These are phyloP conservation scores for Leccinum broughii DNA, from an alignment of 768 basidiomycete species.

Conservation along the genomic window DNA sequence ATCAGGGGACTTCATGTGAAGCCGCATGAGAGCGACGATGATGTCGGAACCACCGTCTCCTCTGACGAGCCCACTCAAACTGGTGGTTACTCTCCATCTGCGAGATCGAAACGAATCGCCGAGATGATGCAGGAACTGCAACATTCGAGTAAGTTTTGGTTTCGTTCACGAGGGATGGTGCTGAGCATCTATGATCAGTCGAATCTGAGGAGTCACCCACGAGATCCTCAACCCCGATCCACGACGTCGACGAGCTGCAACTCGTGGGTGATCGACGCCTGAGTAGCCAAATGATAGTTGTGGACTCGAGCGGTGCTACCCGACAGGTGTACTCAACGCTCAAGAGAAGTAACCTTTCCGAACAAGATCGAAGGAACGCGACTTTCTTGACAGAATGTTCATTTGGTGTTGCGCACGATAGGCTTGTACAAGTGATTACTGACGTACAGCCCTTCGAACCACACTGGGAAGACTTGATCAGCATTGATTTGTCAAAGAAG, in stretches of 20 bases:
- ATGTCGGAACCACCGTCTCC: constrained; percentile 25
- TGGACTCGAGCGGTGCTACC: constrained; percentile 28
- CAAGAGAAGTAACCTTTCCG: constrained; percentile 39
- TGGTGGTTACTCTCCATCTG: constrained; percentile 50
- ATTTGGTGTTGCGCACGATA: constrained; percentile 91
- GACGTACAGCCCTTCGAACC: constrained; percentile 95
- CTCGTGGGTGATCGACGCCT: constrained; percentile 46
- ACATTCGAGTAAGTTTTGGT: constrained; percentile 58
- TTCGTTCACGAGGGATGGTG: constrained; percentile 5
- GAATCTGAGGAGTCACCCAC: constrained; percentile 57
- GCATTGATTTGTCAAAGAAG: constrained; percentile 69
- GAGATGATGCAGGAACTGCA: constrained; percentile 77
- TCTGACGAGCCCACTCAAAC: constrained; percentile 21
- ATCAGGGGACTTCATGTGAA: constrained; percentile 59
- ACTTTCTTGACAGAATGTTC: constrained; percentile 96
- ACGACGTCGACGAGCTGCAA: constrained; percentile 47
- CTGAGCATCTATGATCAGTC: constrained; percentile 10
- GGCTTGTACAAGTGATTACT: constrained; percentile 88
- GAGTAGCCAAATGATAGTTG: constrained; percentile 30
- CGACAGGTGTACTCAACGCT: constrained; percentile 48
- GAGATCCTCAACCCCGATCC: constrained; percentile 48
- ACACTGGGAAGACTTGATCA: constrained; percentile 80
- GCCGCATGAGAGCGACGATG: constrained; percentile 40
- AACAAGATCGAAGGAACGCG: constrained; percentile 42
- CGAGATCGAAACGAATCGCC: constrained; percentile 77